Base-by-base conservation (phyloP, 179 eudicot genomes). In the Monotropa hypopitys region DNA sequence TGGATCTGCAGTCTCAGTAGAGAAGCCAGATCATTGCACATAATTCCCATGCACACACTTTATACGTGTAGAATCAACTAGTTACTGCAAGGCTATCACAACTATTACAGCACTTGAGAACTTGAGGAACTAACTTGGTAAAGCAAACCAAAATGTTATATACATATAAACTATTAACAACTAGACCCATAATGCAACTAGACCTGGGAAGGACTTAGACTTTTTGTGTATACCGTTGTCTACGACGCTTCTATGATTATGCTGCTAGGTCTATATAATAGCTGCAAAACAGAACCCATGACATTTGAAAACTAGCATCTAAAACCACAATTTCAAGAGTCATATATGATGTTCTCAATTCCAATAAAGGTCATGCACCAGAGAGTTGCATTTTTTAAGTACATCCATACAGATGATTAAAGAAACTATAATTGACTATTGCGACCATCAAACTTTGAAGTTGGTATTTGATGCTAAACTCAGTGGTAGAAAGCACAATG, bases 11-110 rank as follows among this genome's bases (percentile, higher is more conserved):
- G 16, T 47, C 15, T 20, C 45, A 51, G 12, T 13, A 73, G 51
- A 73, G 66, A 54, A 73, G 75, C 61, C n/a, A 73, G 33, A 49
- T 4, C 40, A 47, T 6, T 70, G 47, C 47, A 38, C 50, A 68
- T 68, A 42, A 68, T 11, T 8, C 28, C 10, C 50, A 7, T 11
- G 26, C 50, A 42, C 50, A 68, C 23, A 7, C 2, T 68, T 40
- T 26, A 21, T 13, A 40, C 18, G 50, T 0, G 50, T 10, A 20
- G 72, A 32, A 68, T 68, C 50, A 42, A 68, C 16, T 68, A 2
- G 49, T 43, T 43, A 45, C 6, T 18, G 28, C 73, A 23, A 23
- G 26, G 21, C 51, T 13, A 70, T 70, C 13, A 12, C 43, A 23
- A 40, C 26, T 6, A 40, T 40, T 40, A 67, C 28, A 40, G 47